Percentiles rank a stretch among this genome's conserved stretches.
phyloP scores from a whole-genome alignment of 306 rosid species.

The Casuarina cunninghamiana region DNA sequence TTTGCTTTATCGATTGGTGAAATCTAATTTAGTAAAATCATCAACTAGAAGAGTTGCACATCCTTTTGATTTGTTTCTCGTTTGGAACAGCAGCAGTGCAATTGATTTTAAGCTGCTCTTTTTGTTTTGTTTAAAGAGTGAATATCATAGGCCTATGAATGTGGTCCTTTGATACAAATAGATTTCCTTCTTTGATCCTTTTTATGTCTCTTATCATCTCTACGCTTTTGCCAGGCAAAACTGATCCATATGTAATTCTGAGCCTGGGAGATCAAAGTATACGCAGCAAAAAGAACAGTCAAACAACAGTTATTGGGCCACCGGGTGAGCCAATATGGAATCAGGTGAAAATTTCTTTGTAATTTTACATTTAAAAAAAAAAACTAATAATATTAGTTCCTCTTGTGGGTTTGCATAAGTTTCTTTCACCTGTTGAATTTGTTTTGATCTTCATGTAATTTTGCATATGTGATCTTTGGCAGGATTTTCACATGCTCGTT shows the following conservation, averaged over 20 bases:
- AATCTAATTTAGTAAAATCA: slow-evolving; percentile 2
- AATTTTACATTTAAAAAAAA: background rate
- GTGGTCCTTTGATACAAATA: background rate
- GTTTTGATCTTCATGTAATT: slow-evolving; percentile 8
- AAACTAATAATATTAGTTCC: background rate
- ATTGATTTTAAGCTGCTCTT: slow-evolving; percentile 3
- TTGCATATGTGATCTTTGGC: slow-evolving; percentile 32
- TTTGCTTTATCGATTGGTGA: slow-evolving; percentile 5
- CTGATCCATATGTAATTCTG: slow-evolving; percentile 89
- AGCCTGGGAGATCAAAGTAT: slow-evolving; percentile 82
- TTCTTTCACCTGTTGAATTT: background rate
- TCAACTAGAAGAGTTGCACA: background rate
- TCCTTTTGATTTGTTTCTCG: background rate
- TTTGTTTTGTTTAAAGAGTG: background rate
- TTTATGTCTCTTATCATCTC: slow-evolving; percentile 2
- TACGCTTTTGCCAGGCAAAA: slow-evolving; percentile 62
- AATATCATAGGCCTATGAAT: background rate
- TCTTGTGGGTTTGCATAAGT: background rate
- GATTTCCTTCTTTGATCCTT: background rate
- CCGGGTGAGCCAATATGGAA: slow-evolving; percentile 99
- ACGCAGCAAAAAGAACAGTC: slow-evolving; percentile 96
- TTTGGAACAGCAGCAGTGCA: background rate
- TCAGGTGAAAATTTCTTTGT: slow-evolving; percentile 63
- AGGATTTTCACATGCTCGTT: slow-evolving; percentile 98
- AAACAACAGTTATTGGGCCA: slow-evolving; percentile 92